A percentile compares a stretch with the other conserved stretches of the same genome.
Conservation (phyloP, 2,329 filamentous ascomycete genomes). For the Pseudogymnoascus pannorum region DNA sequence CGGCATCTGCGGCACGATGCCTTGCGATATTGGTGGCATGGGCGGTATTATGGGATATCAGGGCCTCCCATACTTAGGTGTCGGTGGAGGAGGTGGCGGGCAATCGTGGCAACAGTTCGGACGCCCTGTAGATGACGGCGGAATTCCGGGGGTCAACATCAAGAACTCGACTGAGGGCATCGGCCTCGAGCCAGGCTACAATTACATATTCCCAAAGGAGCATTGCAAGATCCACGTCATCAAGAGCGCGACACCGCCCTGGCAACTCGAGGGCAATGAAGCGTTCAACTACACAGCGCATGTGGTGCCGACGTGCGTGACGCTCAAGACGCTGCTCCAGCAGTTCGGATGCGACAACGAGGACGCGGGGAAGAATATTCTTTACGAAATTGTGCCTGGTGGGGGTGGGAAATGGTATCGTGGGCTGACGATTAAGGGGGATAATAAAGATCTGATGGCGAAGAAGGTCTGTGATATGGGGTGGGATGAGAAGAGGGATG, state of each 20-base stretch:
- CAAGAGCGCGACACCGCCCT: constrained; percentile 41
- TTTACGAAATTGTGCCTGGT: constrained; percentile 49
- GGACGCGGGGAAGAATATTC: constrained; percentile 44
- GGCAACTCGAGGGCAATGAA: constrained; percentile 39
- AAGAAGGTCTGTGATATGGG: constrained; percentile 49
- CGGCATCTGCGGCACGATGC: neutral
- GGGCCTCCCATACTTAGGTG: neutral
- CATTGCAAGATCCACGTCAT: constrained; percentile 56
- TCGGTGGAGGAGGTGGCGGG: neutral
- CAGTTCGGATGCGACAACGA: constrained; percentile 51
- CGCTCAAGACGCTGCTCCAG: constrained; percentile 48
- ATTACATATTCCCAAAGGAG: constrained; percentile 51
- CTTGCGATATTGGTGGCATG: neutral
- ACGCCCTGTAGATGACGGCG: constrained; percentile 8
- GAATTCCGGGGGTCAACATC: constrained; percentile 46
- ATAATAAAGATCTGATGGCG: constrained; percentile 40
- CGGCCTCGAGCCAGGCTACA: constrained; percentile 55
- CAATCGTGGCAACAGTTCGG: constrained; percentile 6
- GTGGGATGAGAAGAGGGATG: constrained; percentile 48
- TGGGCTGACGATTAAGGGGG: constrained; percentile 44
- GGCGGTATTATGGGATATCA: constrained; percentile 5
- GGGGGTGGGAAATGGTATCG: constrained; percentile 53
- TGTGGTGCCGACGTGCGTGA: constrained; percentile 46
- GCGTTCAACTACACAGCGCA: constrained; percentile 38
- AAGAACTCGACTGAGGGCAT: constrained; percentile 50